Evolutionary conservation across 2,329 filamentous ascomycete genomes (phyloP), one percentile per base, ranked within the genome.

Genomic region (Colletotrichum salicis): DNA sequence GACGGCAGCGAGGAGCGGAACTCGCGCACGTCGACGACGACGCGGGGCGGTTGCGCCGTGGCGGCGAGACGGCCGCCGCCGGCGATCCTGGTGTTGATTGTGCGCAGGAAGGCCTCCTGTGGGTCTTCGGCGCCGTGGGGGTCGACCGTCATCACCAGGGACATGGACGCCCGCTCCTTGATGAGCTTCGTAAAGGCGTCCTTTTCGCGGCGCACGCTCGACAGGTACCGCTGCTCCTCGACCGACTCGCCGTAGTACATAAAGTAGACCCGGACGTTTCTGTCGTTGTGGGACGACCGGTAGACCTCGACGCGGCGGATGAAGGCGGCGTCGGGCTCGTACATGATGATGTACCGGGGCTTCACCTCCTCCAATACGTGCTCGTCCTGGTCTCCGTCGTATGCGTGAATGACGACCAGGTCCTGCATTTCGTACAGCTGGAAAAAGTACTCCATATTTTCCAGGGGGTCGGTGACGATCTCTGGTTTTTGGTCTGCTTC

Each of bases 261-360:
- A 80, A 98, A 98, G 84, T 98, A 99, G 1, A 97, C 95, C 55
- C 94, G 90, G 54, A 98, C 94, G 77, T 94, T 95, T 45, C 95
- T 88, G 79, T 96, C 94, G 70, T 92, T 93, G 82, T 99, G 96
- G 11, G 95, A 98, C 64, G 95, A 97, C 51, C 96, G 91, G 82
- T 98, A 99, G 2, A 98, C 95, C 80, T 99, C 96, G 24, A 99
- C 93, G 48, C 96, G 89, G 15, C 96, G 91, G 77, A 98, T 97
- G 80, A 99, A 99, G 3, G 96, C 92, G 3, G 96, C 91, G 75
- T 98, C 95, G 1, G 96, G 96, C 80, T 98, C 96, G 81, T 98
- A 99, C 96, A 99, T 98, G 83, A 99, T 93, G 71, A 99, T 94
- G 81, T 98, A 98, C 72, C 94, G 91, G 41, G 96, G 96, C 78